phyloP scores from a whole-genome alignment of 208 protist genomes.

The Wallacemonas sp. region DNA sequence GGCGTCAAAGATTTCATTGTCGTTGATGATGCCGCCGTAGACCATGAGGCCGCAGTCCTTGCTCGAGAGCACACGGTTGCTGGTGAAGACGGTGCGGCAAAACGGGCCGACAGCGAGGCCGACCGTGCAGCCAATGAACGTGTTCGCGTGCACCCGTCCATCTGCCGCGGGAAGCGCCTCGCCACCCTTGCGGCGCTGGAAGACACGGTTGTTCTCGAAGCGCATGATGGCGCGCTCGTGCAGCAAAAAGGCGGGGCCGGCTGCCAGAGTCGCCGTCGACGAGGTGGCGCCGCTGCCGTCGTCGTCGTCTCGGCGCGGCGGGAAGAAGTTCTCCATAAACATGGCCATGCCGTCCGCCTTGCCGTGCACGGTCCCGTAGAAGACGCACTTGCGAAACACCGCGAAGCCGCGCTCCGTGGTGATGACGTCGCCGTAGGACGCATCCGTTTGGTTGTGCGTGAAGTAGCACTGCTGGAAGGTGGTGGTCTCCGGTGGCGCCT shows the following conservation, averaged over 20 bases:
- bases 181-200: slow-evolving; percentile 41
- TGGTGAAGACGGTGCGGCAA: slow-evolving; percentile 46
- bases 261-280: background rate
- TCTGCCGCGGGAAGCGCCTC: slow-evolving; percentile 43
- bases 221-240: slow-evolving; percentile 53
- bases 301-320: background rate
- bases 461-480: slow-evolving; percentile 71
- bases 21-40: slow-evolving; percentile 64
- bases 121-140: slow-evolving; percentile 44
- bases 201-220: slow-evolving; percentile 54
- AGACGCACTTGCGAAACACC: slow-evolving; percentile 63
- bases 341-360: slow-evolving; percentile 34
- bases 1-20: slow-evolving; percentile 62
- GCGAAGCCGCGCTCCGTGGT: slow-evolving; percentile 51
- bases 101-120: slow-evolving; percentile 54
- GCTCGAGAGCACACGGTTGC: slow-evolving; percentile 56
- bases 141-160: slow-evolving; percentile 48
- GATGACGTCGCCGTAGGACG: slow-evolving; percentile 62
- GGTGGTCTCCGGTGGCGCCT: slow-evolving; percentile 25
- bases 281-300: background rate
- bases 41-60: slow-evolving; percentile 56
- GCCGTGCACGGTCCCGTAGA: slow-evolving; percentile 70
- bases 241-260: slow-evolving; percentile 28
- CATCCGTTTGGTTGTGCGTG: slow-evolving; percentile 38
- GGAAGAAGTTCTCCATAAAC: slow-evolving; percentile 68